Percentiles rank a stretch among this genome's conserved stretches.
These are phyloP conservation scores for Amanita fuliginea DNA, from an alignment of 768 basidiomycete species.

Conservation along the genomic window DNA sequence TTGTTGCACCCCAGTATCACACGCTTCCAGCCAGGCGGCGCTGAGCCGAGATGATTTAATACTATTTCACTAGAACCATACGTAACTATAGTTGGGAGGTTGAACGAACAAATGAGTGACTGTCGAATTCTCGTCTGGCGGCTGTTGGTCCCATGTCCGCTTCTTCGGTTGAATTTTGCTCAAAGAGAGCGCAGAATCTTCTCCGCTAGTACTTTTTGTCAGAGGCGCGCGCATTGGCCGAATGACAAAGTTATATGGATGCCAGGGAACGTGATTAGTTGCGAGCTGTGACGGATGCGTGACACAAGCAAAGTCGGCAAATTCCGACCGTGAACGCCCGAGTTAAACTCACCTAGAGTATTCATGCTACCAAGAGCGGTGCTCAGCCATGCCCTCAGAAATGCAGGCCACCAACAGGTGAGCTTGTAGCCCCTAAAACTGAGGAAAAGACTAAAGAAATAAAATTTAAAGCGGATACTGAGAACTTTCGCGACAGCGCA, in stretches of 20 bases:
- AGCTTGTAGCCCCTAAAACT: conserved; percentile 6
- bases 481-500: conserved; percentile 70
- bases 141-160: conserved; percentile 21
- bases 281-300: not conserved
- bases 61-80: conserved; percentile 19
- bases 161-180: conserved; percentile 36
- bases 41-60: conserved; percentile 10
- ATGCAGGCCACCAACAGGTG: conserved; percentile 29
- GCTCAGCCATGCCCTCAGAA: conserved; percentile 31
- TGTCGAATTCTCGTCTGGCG: conserved; percentile 37
- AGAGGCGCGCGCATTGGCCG: conserved; percentile 63
- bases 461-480: conserved; percentile 31
- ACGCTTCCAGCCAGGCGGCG: conserved; percentile 14
- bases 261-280: no score
- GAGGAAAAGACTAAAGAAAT: not conserved
- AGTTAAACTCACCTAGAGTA: not conserved
- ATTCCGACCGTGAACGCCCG: conserved; percentile 3
- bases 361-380: conserved; percentile 30
- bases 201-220: conserved; percentile 77
- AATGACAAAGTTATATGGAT: conserved; percentile 93
- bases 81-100: conserved; percentile 34
- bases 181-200: conserved; percentile 84
- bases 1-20: conserved; percentile 8
- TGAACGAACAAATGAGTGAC: conserved; percentile 16
- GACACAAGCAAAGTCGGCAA: not conserved